A percentile compares a stretch with the other conserved stretches of the same genome.
Evolutionary conservation across 768 basidiomycete species (phyloP).

Genomic region (Lentinula lateritia): DNA sequence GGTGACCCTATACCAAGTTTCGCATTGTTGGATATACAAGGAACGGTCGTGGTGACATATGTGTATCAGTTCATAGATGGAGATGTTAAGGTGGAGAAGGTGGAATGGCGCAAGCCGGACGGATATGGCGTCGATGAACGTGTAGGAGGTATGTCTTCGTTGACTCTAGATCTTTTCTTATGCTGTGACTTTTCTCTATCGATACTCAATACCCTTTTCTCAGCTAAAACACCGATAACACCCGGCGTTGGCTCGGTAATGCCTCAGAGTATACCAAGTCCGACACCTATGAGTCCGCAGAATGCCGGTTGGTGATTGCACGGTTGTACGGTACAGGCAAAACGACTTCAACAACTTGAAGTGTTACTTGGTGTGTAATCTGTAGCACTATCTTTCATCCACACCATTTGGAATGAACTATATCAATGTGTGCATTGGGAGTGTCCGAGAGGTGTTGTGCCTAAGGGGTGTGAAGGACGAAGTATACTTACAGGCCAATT

Average conservation of each 20-base stretch:
- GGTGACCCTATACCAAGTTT: constrained; percentile 88
- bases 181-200: not conserved
- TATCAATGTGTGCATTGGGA: not conserved
- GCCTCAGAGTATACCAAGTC: constrained; percentile 47
- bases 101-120: constrained; percentile 70
- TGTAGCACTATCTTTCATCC: not conserved
- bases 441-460: not conserved
- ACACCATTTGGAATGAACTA: not conserved
- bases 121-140: constrained; percentile 22
- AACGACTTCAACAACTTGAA: not conserved
- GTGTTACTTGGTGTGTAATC: not conserved
- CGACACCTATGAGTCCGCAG: constrained; percentile 15
- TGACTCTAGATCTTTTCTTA: not conserved
- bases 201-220: not conserved
- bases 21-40: constrained; percentile 97
- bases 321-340: not conserved
- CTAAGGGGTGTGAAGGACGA: not conserved
- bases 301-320: constrained; percentile 2
- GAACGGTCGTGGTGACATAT: constrained; percentile 93
- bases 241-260: constrained; percentile 30
- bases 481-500: not conserved
- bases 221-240: constrained; percentile 1
- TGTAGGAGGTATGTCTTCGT: not conserved
- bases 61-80: constrained; percentile 94
- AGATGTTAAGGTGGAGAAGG: constrained; percentile 90